phyloP scores from a whole-genome alignment of 495 filamentous ascomycete species.

The Pseudomonodictys pantanalensis region DNA sequence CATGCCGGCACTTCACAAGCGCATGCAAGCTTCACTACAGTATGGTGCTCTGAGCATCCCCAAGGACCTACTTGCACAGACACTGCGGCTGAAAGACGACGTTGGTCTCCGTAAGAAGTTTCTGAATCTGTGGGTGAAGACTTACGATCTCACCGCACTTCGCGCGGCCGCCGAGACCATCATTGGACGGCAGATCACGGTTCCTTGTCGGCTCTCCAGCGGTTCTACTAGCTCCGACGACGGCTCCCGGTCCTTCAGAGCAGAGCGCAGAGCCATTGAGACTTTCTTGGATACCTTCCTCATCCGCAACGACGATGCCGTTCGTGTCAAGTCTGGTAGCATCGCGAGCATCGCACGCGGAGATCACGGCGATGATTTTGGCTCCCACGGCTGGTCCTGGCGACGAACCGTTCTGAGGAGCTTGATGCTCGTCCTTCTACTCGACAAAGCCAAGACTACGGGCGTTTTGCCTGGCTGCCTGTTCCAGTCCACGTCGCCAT shows the following conservation, averaged over 20 bases:
- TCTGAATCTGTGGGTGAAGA: constrained; percentile 56
- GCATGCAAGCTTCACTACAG: constrained; percentile 61
- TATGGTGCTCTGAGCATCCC: constrained; percentile 60
- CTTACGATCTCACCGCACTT: constrained; percentile 53
- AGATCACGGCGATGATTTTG: constrained; percentile 40
- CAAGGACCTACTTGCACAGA: constrained; percentile 49
- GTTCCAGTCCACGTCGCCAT: constrained; percentile 48
- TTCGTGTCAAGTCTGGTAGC: constrained; percentile 32
- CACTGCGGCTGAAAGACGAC: constrained; percentile 54
- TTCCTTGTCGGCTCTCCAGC: constrained; percentile 24
- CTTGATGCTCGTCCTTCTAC: constrained; percentile 58
- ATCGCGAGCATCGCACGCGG: constrained; percentile 33
- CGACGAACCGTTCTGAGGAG: constrained; percentile 58
- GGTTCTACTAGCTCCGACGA: constrained; percentile 29
- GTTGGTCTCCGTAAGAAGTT: constrained; percentile 58
- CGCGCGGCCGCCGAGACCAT: constrained; percentile 58
- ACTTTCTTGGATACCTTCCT: constrained; percentile 58
- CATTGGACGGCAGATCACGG: constrained; percentile 54
- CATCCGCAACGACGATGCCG: constrained; percentile 57
- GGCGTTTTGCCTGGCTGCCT: constrained; percentile 43
- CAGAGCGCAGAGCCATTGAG: constrained; percentile 48
- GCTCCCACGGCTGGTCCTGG: constrained; percentile 48
- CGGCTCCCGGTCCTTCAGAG: constrained; percentile 27
- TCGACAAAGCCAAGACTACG: constrained; percentile 53
- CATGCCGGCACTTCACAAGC: constrained; percentile 55